These are phyloP conservation scores for Capsicum rhomboideum DNA, from an alignment of 257 asterid species.

Conservation along the genomic window DNA sequence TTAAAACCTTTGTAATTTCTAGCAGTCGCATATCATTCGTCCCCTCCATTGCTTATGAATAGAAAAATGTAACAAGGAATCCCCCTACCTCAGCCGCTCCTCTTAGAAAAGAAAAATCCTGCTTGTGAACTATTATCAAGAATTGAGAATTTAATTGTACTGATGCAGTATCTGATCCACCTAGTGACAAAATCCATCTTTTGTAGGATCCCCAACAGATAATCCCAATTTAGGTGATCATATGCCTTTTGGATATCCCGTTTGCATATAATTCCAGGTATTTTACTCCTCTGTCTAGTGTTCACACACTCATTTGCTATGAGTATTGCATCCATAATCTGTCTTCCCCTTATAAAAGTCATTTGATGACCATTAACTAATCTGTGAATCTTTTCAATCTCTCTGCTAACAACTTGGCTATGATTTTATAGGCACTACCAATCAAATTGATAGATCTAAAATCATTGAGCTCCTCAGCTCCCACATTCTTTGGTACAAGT, in stretches of 20 bases:
- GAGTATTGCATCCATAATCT: neutral
- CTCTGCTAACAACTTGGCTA: neutral
- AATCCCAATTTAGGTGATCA: no score
- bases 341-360: neutral
- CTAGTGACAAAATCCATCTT: neutral
- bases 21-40: neutral
- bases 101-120: neutral
- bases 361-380: neutral
- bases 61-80: neutral
- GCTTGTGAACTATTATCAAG: neutral
- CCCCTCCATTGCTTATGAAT: neutral
- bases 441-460: neutral
- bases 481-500: neutral
- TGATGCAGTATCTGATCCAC: neutral
- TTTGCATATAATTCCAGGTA: neutral
- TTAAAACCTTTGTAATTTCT: neutral
- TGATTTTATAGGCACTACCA: no score
- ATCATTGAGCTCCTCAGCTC: neutral
- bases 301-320: neutral
- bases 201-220: neutral
- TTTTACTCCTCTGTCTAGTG: neutral
- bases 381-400: neutral
- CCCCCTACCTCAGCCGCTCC: neutral
- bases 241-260: neutral
- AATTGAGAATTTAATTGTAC: neutral